Conservation (phyloP, 2,329 filamentous ascomycete species). For the Hypomyces rosellus region DNA sequence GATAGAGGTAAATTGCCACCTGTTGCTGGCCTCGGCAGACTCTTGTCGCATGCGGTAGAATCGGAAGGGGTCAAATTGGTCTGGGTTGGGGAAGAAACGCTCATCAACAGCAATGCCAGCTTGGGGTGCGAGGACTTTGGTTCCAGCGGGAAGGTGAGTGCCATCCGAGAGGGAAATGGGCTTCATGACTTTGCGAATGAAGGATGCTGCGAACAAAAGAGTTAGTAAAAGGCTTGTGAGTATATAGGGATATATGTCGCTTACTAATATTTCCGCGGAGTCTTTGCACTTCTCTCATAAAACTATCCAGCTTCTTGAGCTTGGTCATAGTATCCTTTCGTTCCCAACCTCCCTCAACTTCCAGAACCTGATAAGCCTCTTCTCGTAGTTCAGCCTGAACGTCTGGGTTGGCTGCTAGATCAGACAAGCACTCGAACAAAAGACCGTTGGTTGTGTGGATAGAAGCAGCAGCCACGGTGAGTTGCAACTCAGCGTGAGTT, state of each 20-base stretch:
- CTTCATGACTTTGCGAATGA: conserved; percentile 40
- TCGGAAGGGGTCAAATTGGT: conserved; percentile 42
- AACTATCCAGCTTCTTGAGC: conserved; percentile 42
- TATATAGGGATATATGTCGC: conserved; percentile 7
- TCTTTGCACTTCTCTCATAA: conserved; percentile 39
- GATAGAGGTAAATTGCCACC: conserved; percentile 38
- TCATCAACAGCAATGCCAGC: conserved; percentile 37
- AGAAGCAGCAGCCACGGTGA: conserved; percentile 38
- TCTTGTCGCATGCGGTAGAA: conserved; percentile 40
- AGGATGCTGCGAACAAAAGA: conserved; percentile 30
- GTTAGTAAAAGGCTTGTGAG: neutral
- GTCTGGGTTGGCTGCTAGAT: conserved; percentile 42
- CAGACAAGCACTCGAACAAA: conserved; percentile 43
- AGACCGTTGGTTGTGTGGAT: conserved; percentile 41
- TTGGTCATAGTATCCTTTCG: conserved; percentile 38
- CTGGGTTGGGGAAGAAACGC: conserved; percentile 33
- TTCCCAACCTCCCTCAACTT: conserved; percentile 35
- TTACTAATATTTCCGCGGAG: conserved; percentile 37
- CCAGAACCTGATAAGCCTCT: conserved; percentile 39
- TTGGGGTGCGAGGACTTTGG: conserved; percentile 35
- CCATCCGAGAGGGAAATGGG: conserved; percentile 40
- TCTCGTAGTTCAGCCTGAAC: conserved; percentile 41
- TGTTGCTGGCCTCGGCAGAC: conserved; percentile 31
- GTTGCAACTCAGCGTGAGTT: conserved; percentile 36
- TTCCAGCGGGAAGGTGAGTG: conserved; percentile 36